phyloP scores from a whole-genome alignment of 768 basidiomycete genomes.

The Tricholoma terreum region DNA sequence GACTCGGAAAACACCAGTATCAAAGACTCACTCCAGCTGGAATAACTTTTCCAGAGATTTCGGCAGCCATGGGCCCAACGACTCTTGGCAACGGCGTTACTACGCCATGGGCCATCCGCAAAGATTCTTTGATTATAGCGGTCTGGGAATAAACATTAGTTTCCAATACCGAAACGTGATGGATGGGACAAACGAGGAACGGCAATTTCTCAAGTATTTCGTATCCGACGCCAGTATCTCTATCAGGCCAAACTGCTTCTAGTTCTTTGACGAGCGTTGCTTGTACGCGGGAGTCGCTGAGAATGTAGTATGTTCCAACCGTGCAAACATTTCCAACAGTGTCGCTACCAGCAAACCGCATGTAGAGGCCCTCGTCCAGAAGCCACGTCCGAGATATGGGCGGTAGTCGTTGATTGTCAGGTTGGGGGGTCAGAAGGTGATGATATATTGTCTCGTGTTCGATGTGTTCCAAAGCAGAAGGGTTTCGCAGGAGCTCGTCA shows the following conservation, averaged over 20 bases:
- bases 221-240: conserved; percentile 23
- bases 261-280: conserved; percentile 30
- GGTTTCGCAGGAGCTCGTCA: conserved; percentile 32
- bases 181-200: conserved; percentile 36
- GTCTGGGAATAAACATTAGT: conserved; percentile 26
- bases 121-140: conserved; percentile 45
- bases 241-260: conserved; percentile 39
- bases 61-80: conserved; percentile 29
- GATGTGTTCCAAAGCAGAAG: conserved; percentile 24
- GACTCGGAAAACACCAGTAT: too few relatives aligned
- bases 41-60: conserved; percentile 32
- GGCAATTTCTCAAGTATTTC: conserved; percentile 43
- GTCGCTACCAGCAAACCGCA: conserved; percentile 43
- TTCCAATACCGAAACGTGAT: not conserved
- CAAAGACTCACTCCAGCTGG: conserved; percentile 35
- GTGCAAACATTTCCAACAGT: conserved; percentile 40
- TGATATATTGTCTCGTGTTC: conserved; percentile 39
- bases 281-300: conserved; percentile 28
- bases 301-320: conserved; percentile 33
- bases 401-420: conserved; percentile 28
- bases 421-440: conserved; percentile 31
- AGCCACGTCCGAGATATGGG: conserved; percentile 33
- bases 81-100: conserved; percentile 38
- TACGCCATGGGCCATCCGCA: conserved; percentile 39
- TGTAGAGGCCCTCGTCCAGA: conserved; percentile 33